Conservation (phyloP, 164 flowering plant species). For the Kingdonia uniflora region DNA sequence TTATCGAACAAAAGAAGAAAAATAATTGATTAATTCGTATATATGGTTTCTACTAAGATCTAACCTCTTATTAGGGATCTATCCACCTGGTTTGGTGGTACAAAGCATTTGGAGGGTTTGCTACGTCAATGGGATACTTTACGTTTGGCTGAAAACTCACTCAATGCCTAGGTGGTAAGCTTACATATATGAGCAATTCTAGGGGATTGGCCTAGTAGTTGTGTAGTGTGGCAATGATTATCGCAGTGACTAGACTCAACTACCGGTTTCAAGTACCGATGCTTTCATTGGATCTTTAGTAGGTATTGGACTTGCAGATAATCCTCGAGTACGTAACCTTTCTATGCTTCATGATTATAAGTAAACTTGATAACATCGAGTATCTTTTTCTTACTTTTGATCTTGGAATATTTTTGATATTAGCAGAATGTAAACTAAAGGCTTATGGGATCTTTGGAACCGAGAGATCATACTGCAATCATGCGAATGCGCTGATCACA, state of each 20-base stretch:
- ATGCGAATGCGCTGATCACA: too few relatives aligned
- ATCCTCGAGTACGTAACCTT: constrained; percentile 8
- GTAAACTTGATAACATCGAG: too few relatives aligned
- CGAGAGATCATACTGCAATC: too few relatives aligned
- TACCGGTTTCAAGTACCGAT: constrained; percentile 15
- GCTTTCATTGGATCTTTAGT: constrained; percentile 20
- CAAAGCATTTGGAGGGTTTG: constrained; percentile 16
- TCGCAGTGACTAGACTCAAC: constrained; percentile 8
- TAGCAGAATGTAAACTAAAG: too few relatives aligned
- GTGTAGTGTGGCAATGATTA: constrained; percentile 15
- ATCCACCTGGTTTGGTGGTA: constrained; percentile 14
- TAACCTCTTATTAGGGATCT: constrained; percentile 7
- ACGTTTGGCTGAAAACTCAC: constrained; percentile 17
- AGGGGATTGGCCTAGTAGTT: constrained; percentile 20
- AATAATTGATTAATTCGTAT: too few relatives aligned
- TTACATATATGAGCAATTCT: constrained; percentile 20
- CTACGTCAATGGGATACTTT: constrained; percentile 17
- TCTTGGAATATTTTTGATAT: too few relatives aligned
- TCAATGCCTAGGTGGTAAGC: constrained; percentile 20
- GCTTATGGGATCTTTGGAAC: too few relatives aligned
- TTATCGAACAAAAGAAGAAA: too few relatives aligned
- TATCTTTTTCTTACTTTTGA: too few relatives aligned
- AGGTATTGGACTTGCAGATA: constrained; percentile 22
- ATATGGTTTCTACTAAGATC: too few relatives aligned
- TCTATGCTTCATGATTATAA: too few relatives aligned